Conservation (phyloP, 1,284 basidiomycete species). For the Ustilago cynodontis region DNA sequence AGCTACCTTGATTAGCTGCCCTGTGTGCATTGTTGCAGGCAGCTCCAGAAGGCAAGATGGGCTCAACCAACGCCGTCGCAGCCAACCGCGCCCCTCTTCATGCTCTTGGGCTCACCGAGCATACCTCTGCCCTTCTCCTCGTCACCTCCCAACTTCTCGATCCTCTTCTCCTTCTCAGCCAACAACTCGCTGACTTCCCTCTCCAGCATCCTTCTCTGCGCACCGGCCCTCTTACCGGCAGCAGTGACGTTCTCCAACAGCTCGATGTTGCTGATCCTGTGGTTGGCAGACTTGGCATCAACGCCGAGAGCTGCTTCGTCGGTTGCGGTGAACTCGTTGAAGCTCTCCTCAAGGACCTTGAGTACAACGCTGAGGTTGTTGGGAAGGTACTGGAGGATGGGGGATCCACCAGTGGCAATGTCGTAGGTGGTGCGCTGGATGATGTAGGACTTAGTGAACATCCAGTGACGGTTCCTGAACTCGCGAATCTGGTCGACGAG, state of each 20-base stretch:
- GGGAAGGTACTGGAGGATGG: conserved; percentile 66
- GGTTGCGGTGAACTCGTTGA: conserved; percentile 25
- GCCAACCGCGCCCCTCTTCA: conserved; percentile 57
- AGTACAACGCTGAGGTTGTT: conserved; percentile 61
- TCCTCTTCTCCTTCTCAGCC: conserved; percentile 51
- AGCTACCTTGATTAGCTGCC: background rate
- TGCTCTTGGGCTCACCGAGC: conserved; percentile 36
- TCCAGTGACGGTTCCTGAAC: conserved; percentile 66
- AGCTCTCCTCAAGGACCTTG: conserved; percentile 57
- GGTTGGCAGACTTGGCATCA: conserved; percentile 2
- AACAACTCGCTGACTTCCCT: conserved; percentile 55
- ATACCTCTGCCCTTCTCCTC: conserved; percentile 52
- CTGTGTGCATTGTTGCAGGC: background rate
- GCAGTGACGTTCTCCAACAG: conserved; percentile 46
- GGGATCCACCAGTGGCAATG: conserved; percentile 65
- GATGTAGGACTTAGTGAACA: conserved; percentile 65
- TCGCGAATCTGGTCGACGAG: conserved; percentile 66
- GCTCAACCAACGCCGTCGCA: conserved; percentile 61
- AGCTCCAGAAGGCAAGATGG: background rate
- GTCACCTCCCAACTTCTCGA: conserved; percentile 37
- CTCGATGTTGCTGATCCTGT: conserved; percentile 35
- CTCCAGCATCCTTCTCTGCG: conserved; percentile 51
- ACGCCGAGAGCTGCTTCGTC: conserved; percentile 30
- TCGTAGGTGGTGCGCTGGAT: conserved; percentile 59
- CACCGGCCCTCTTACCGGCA: conserved; percentile 51